A percentile compares a stretch with the other conserved stretches of the same genome.
Conservation (phyloP, 495 filamentous ascomycete species). For the Aspergillus cavernicola region DNA sequence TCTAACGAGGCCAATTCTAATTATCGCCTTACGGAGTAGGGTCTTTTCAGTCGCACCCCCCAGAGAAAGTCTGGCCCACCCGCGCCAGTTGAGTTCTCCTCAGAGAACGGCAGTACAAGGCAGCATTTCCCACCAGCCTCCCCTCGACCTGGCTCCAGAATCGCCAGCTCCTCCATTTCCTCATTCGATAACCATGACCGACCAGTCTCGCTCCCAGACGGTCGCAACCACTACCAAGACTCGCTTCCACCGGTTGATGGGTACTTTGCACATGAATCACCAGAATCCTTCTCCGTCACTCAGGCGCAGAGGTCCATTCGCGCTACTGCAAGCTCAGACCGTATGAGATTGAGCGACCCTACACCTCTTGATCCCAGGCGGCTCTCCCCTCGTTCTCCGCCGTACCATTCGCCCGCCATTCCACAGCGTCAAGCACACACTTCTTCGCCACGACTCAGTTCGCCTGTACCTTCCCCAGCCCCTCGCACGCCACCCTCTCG, state of each 20-base stretch:
- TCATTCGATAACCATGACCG: slow-evolving; percentile 9
- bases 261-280: slow-evolving; percentile 33
- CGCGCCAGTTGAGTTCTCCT: neutral
- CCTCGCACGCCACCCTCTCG: slow-evolving; percentile 15
- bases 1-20: neutral
- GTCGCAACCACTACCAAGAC: slow-evolving; percentile 6
- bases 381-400: slow-evolving; percentile 11
- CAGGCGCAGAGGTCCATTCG: neutral
- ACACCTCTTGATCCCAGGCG: slow-evolving; percentile 4
- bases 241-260: slow-evolving; percentile 23
- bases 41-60: slow-evolving; percentile 18
- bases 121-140: slow-evolving; percentile 8
- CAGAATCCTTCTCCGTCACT: slow-evolving; percentile 13
- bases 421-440: slow-evolving; percentile 1
- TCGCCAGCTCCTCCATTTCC: slow-evolving; percentile 9
- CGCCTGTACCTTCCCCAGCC: slow-evolving; percentile 7
- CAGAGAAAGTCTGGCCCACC: slow-evolving; percentile 1
- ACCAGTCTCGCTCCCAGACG: slow-evolving; percentile 5
- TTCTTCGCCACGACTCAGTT: slow-evolving; percentile 5
- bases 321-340: slow-evolving; percentile 2
- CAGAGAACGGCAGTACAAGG: neutral
- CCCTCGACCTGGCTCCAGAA: slow-evolving; percentile 6
- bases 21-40: slow-evolving; percentile 12
- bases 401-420: slow-evolving; percentile 1
- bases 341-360: slow-evolving; percentile 5